Evolutionary conservation across 495 filamentous ascomycete species (phyloP).

Genomic region (Lasiosphaeris hirsuta): DNA sequence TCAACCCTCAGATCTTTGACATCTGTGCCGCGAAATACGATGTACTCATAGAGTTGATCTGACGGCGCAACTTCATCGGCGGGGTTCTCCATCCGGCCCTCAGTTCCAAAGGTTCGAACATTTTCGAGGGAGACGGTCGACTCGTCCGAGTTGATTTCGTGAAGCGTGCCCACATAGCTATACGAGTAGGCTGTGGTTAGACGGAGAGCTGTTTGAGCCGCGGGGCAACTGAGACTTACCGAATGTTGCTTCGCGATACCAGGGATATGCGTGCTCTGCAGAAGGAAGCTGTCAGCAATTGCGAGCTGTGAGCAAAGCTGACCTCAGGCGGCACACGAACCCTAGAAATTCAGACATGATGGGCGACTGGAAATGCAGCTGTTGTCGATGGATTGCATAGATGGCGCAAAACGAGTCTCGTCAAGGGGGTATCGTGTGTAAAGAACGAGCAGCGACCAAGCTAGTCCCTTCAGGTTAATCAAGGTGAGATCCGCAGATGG

Average conservation of each 20-base stretch:
- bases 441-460: too few relatives aligned
- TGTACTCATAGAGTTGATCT: slow-evolving; percentile 91
- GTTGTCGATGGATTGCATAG: too few relatives aligned
- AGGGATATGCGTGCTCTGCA: slow-evolving; percentile 74
- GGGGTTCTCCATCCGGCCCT: slow-evolving; percentile 75
- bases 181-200: slow-evolving; percentile 2
- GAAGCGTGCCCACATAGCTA: slow-evolving; percentile 92
- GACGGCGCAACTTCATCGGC: slow-evolving; percentile 78
- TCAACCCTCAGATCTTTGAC: slow-evolving; percentile 96
- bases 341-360: slow-evolving; percentile 53
- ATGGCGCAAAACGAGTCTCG: too few relatives aligned
- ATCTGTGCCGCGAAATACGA: slow-evolving; percentile 97
- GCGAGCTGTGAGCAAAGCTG: neutral
- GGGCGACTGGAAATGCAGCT: neutral
- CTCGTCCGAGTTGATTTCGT: slow-evolving; percentile 96
- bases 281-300: slow-evolving; percentile 22
- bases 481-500: neutral
- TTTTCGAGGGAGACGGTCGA: slow-evolving; percentile 95
- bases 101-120: slow-evolving; percentile 88
- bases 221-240: slow-evolving; percentile 51
- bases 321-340: slow-evolving; percentile 29
- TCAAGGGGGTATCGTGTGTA: too few relatives aligned
- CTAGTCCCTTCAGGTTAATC: too few relatives aligned
- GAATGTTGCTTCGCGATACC: slow-evolving; percentile 96
- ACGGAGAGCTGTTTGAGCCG: neutral